Evolutionary conservation across 768 basidiomycete species (phyloP).

Genomic region (Russula earlei): DNA sequence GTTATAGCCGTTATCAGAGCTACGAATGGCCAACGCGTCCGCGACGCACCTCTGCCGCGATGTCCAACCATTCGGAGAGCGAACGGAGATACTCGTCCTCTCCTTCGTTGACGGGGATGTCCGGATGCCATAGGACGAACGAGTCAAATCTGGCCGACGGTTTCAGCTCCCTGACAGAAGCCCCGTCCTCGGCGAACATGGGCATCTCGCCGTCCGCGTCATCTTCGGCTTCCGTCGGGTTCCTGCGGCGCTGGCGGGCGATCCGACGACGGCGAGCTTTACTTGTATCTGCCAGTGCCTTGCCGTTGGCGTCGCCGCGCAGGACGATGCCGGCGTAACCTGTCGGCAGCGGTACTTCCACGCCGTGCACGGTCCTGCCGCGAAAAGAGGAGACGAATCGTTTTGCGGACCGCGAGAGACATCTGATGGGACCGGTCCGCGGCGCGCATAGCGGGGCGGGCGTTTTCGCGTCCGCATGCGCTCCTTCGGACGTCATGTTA

Average conservation of each 20-base stretch:
- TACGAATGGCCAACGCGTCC: too few relatives aligned
- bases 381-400: slow-evolving; percentile 61
- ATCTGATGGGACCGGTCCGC: background rate
- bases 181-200: slow-evolving; percentile 23
- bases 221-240: slow-evolving; percentile 18
- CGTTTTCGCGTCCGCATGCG: background rate
- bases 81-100: slow-evolving; percentile 64
- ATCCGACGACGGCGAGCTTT: slow-evolving; percentile 25
- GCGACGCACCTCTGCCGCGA: slow-evolving; percentile 52
- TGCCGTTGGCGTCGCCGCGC: slow-evolving; percentile 24
- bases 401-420: slow-evolving; percentile 18
- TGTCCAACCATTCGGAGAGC: slow-evolving; percentile 58
- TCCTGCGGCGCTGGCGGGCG: slow-evolving; percentile 22
- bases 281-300: slow-evolving; percentile 17
- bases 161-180: slow-evolving; percentile 30
- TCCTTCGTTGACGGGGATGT: slow-evolving; percentile 57
- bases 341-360: slow-evolving; percentile 47
- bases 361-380: slow-evolving; percentile 64
- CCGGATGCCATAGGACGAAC: slow-evolving; percentile 70
- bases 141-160: slow-evolving; percentile 51
- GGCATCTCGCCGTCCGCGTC: slow-evolving; percentile 19
- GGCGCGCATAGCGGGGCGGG: background rate
- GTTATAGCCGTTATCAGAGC: background rate
- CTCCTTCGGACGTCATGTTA: background rate
- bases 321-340: slow-evolving; percentile 66